Evolutionary conservation across 164 flowering plant genomes (phyloP).

Genomic region (Houttuynia cordata): DNA sequence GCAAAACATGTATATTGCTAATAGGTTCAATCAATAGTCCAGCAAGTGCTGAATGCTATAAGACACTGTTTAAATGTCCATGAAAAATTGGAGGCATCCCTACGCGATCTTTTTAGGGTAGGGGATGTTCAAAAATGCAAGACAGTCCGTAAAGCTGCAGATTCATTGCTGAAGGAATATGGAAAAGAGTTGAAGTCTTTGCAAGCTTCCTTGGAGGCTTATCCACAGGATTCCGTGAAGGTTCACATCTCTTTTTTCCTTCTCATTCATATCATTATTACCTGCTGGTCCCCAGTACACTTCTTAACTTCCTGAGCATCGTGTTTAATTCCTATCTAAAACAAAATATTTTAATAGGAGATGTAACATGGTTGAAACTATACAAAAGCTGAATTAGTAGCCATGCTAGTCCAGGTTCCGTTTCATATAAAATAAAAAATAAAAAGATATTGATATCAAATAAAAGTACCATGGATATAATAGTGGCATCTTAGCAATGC

Average conservation of each 20-base stretch:
- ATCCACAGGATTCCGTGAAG: constrained; percentile 64
- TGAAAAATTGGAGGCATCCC: constrained; percentile 78
- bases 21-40: constrained; percentile 68
- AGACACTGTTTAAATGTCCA: constrained; percentile 46
- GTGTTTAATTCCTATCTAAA: no score
- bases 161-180: constrained; percentile 55
- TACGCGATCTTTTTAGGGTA: constrained; percentile 79
- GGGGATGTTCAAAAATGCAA: constrained; percentile 93
- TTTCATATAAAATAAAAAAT: no score
- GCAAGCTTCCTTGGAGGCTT: constrained; percentile 71
- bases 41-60: constrained; percentile 44
- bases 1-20: not conserved
- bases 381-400: no score
- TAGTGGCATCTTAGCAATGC: not conserved
- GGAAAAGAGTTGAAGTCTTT: constrained; percentile 68
- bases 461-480: no score
- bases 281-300: not conserved
- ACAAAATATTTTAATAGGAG: no score
- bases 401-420: no score
- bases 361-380: no score
- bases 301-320: no score
- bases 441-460: no score
- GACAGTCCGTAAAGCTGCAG: constrained; percentile 74
- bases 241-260: constrained; percentile 20
- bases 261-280: not conserved